phyloP scores from a whole-genome alignment of 2,329 filamentous ascomycete species.

The Xylariales sp. region DNA sequence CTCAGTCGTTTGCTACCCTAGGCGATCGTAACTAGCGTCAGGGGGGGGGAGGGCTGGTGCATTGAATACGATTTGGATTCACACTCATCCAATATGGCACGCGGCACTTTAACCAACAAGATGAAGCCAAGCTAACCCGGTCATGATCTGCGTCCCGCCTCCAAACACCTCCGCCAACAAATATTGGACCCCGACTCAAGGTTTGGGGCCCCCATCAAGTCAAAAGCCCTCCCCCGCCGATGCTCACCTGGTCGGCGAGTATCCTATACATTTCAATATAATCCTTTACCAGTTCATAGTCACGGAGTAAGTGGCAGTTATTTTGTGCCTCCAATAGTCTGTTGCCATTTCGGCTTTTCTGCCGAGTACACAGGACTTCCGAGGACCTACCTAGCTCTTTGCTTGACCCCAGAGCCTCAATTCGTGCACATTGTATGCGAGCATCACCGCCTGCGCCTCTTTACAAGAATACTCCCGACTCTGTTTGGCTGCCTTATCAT shows the following conservation, averaged over 20 bases:
- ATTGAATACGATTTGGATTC: no score
- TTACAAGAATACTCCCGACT: not conserved
- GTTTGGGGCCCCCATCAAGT: not conserved
- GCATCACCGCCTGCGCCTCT: constrained; percentile 2
- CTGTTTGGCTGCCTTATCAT: constrained; percentile 15
- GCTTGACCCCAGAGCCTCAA: constrained; percentile 1
- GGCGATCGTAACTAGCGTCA: no score
- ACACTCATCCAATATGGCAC: no score
- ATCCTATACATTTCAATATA: not conserved
- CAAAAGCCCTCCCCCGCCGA: not conserved
- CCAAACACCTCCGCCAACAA: not conserved
- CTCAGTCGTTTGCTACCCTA: no score
- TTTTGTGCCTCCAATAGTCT: not conserved
- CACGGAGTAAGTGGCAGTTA: not conserved
- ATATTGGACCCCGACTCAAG: not conserved
- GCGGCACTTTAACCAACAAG: not conserved
- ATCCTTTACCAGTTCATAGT: not conserved
- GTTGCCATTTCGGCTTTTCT: not conserved
- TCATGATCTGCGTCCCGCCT: not conserved
- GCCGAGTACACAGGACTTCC: not conserved
- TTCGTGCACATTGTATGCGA: not conserved
- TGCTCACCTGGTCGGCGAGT: not conserved
- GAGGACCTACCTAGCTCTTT: not conserved
- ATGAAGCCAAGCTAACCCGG: not conserved
- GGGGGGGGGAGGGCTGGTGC: no score